Evolutionary conservation across 805 yeast species (phyloP).

Genomic region (Pichia rugopelliculosa): DNA sequence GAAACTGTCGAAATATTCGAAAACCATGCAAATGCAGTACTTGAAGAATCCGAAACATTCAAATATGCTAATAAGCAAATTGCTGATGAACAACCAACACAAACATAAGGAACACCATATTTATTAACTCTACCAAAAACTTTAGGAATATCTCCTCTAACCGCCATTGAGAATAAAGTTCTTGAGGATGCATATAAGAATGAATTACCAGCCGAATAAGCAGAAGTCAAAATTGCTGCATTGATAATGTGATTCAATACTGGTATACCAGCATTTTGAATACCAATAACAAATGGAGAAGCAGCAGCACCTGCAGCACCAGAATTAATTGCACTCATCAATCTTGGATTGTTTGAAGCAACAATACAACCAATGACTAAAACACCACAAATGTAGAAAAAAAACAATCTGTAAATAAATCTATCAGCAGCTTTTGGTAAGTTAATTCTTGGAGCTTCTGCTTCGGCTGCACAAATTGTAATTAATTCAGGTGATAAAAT

Average conservation of each 20-base stretch:
- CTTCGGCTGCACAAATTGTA: slow-evolving; percentile 47
- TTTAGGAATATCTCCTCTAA: slow-evolving; percentile 67
- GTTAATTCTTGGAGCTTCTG: slow-evolving; percentile 49
- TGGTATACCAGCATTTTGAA: slow-evolving; percentile 55
- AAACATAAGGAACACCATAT: slow-evolving; percentile 60
- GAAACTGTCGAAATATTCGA: slow-evolving; percentile 60
- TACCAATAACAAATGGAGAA: slow-evolving; percentile 83
- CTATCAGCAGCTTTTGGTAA: slow-evolving; percentile 56
- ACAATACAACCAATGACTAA: slow-evolving; percentile 56
- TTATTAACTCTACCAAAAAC: slow-evolving; percentile 54
- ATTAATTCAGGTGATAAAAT: slow-evolving; percentile 59
- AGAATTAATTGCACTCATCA: slow-evolving; percentile 37
- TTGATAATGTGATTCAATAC: slow-evolving; percentile 74
- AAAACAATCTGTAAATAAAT: slow-evolving; percentile 53
- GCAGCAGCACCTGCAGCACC: slow-evolving; percentile 59
- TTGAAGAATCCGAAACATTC: slow-evolving; percentile 52
- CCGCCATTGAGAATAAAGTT: slow-evolving; percentile 64
- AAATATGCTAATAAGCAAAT: slow-evolving; percentile 55
- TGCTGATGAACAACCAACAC: slow-evolving; percentile 43
- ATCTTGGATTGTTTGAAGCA: slow-evolving; percentile 40
- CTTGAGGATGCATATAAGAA: slow-evolving; percentile 69
- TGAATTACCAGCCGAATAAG: slow-evolving; percentile 66
- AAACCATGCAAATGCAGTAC: slow-evolving; percentile 60
- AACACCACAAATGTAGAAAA: slow-evolving; percentile 52
- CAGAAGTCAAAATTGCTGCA: slow-evolving; percentile 51